These are phyloP conservation scores for Aspergillus sp. DNA, from an alignment of 2,329 filamentous ascomycete genomes.

Conservation along the genomic window DNA sequence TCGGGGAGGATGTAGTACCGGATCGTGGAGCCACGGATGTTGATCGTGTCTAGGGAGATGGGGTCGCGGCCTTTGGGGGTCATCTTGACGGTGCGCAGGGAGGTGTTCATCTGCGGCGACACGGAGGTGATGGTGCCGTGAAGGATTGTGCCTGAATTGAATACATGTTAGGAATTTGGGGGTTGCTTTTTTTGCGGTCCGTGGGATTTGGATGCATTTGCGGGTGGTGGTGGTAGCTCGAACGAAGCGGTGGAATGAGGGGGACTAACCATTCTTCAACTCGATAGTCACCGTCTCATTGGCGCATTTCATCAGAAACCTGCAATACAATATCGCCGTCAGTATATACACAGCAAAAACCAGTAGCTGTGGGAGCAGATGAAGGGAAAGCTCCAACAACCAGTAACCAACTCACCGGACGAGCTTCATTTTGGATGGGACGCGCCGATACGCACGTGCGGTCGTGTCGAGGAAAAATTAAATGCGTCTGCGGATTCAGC, in stretches of 20 bases:
- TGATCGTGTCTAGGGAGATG: conserved; percentile 88
- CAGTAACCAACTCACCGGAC: conserved; percentile 66
- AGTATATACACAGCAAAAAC: too few species aligned
- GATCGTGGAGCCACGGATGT: conserved; percentile 92
- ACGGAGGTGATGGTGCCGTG: conserved; percentile 96
- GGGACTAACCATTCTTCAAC: conserved; percentile 80
- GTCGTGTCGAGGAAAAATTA: too few species aligned
- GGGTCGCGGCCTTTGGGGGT: conserved; percentile 83
- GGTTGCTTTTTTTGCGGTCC: background rate
- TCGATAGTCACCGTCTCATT: conserved; percentile 99
- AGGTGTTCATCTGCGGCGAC: conserved; percentile 97
- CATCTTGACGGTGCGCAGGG: conserved; percentile 94
- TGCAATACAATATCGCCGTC: conserved; percentile 33
- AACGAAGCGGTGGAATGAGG: conserved; percentile 1
- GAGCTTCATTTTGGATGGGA: conserved; percentile 74
- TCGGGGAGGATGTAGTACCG: conserved; percentile 96
- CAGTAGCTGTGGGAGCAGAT: too few species aligned
- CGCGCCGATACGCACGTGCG: too few species aligned
- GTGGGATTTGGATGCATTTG: background rate
- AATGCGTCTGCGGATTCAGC: too few species aligned
- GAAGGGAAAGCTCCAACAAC: conserved; percentile 4
- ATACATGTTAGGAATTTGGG: too few species aligned
- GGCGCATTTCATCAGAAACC: conserved; percentile 98
- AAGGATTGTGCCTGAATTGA: conserved; percentile 73
- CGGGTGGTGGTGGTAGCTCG: background rate